Evolutionary conservation across 192 early-diverging fungal species (phyloP).

Genomic region (Coemansia biformis): DNA sequence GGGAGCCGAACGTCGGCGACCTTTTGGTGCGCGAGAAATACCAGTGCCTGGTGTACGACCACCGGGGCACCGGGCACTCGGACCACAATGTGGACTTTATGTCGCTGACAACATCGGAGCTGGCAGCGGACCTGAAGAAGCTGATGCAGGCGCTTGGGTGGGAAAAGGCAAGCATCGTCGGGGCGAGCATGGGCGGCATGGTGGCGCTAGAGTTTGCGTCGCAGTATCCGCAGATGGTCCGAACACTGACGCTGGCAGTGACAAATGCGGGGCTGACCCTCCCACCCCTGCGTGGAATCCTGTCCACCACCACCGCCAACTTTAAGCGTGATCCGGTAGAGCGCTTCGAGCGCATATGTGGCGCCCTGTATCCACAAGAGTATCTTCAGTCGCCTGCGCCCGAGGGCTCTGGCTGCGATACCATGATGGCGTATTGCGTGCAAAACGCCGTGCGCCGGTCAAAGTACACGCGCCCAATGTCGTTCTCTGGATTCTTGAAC

Average conservation of each 20-base stretch:
- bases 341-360: conserved; percentile 37
- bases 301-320: conserved; percentile 24
- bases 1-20: conserved; percentile 49
- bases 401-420: conserved; percentile 19
- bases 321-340: conserved; percentile 28
- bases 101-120: conserved; percentile 12
- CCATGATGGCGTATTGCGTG: conserved; percentile 36
- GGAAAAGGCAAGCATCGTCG: conserved; percentile 66
- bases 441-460: conserved; percentile 24
- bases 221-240: conserved; percentile 54
- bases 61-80: conserved; percentile 68
- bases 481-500: conserved; percentile 28
- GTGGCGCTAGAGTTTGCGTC: conserved; percentile 66
- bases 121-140: conserved; percentile 59
- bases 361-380: conserved; percentile 29
- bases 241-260: conserved; percentile 32
- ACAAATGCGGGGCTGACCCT: conserved; percentile 39
- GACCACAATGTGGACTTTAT: not conserved
- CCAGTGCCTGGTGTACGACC: conserved; percentile 70
- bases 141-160: conserved; percentile 66
- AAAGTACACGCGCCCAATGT: conserved; percentile 38
- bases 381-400: conserved; percentile 35
- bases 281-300: conserved; percentile 32
- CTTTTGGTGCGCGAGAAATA: conserved; percentile 58
- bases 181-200: conserved; percentile 86